Percentiles rank a stretch among this genome's conserved stretches.
These are phyloP conservation scores for Diaporthe vexans DNA, from an alignment of 2,329 filamentous ascomycete genomes.

Conservation along the genomic window DNA sequence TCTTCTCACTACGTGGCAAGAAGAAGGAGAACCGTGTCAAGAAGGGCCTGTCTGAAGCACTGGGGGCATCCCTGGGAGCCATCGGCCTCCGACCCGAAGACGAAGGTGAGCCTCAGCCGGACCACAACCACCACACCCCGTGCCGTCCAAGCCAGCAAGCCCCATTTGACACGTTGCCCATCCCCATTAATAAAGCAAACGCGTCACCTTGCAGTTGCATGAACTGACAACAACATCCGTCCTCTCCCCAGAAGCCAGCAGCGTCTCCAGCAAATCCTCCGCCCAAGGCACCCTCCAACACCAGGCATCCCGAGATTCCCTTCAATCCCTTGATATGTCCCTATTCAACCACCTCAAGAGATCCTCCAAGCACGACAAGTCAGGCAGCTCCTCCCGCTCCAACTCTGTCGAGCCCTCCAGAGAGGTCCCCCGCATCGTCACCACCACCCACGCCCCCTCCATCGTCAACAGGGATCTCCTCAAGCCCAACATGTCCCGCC, in stretches of 20 bases:
- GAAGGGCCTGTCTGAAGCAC: conserved; percentile 41
- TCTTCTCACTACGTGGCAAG: conserved; percentile 42
- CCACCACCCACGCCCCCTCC: conserved; percentile 42
- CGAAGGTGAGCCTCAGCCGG: conserved; percentile 39
- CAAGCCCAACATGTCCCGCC: conserved; percentile 40
- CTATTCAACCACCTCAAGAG: conserved; percentile 42
- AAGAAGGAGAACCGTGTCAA: conserved; percentile 41
- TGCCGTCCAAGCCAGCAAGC: neutral
- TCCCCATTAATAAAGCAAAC: conserved; percentile 41
- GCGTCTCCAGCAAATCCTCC: conserved; percentile 41
- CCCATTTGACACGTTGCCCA: conserved; percentile 39
- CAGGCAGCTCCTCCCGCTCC: conserved; percentile 38
- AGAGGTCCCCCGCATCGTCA: conserved; percentile 41
- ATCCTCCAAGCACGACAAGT: conserved; percentile 38
- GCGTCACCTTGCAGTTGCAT: conserved; percentile 35
- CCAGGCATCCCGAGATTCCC: conserved; percentile 40
- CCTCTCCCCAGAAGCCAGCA: conserved; percentile 39
- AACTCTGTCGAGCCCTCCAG: conserved; percentile 38
- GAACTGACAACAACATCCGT: conserved; percentile 39
- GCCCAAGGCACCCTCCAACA: conserved; percentile 39
- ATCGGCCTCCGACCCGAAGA: conserved; percentile 40
- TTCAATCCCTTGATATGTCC: conserved; percentile 42
- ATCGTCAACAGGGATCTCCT: conserved; percentile 39
- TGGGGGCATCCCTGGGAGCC: conserved; percentile 41
- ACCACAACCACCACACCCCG: neutral